A percentile compares a stretch with the other conserved stretches of the same genome.
phyloP scores from a whole-genome alignment of 352 stramenopile genomes.

The Phytophthora nicotianae region DNA sequence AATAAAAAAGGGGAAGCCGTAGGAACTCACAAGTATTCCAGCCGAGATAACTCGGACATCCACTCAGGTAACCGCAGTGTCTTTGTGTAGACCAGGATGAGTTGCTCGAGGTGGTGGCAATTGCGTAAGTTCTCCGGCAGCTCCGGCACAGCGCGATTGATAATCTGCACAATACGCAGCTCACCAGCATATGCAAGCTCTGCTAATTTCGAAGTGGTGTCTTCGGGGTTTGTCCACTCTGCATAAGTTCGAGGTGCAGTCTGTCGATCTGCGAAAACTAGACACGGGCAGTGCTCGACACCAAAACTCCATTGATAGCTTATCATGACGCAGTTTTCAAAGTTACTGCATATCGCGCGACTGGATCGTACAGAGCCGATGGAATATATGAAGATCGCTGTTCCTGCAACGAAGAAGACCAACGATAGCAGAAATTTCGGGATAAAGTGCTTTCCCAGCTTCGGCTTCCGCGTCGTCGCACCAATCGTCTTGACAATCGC shows the following conservation, averaged over 20 bases:
- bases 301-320: constrained; percentile 52
- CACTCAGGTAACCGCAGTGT: constrained; percentile 29
- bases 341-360: constrained; percentile 30
- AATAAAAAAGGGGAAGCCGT: constrained; percentile 1
- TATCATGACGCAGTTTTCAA: constrained; percentile 45
- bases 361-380: constrained; percentile 32
- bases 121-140: constrained; percentile 28
- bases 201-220: constrained; percentile 32
- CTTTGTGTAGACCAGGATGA: constrained; percentile 47
- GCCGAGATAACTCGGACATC: constrained; percentile 29
- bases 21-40: constrained; percentile 46
- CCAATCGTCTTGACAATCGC: constrained; percentile 17
- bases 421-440: constrained; percentile 28
- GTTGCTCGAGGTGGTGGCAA: constrained; percentile 39
- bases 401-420: constrained; percentile 40
- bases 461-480: constrained; percentile 10
- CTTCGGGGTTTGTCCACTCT: constrained; percentile 44
- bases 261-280: constrained; percentile 46
- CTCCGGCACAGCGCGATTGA: constrained; percentile 41
- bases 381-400: constrained; percentile 39
- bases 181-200: constrained; percentile 38
- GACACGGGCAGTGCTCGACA: constrained; percentile 39
- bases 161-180: constrained; percentile 48
- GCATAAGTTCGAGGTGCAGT: constrained; percentile 32
- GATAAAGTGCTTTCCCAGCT: constrained; percentile 27